Percentiles rank a stretch among this genome's conserved stretches.
These are phyloP conservation scores for Colletotrichum abscissum DNA, from an alignment of 2,329 filamentous ascomycete species.

Conservation along the genomic window DNA sequence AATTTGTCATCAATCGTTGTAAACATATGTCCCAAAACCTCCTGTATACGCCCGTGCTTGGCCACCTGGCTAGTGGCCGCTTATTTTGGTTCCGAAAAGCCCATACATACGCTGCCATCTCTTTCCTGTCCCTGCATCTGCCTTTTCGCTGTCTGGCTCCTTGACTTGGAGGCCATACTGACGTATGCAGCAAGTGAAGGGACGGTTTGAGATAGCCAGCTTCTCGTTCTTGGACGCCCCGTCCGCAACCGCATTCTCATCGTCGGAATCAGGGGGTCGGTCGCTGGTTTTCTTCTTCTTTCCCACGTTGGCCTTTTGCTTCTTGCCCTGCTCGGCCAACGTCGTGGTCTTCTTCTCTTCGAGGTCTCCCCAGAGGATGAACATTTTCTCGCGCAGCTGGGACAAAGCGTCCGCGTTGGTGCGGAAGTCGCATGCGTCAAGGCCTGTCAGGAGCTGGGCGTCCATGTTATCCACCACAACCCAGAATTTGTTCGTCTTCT, in stretches of 20 bases:
- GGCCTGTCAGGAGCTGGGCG: conserved; percentile 59
- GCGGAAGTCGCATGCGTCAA: conserved; percentile 67
- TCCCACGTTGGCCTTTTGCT: conserved; percentile 28
- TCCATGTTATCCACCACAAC: conserved; percentile 72
- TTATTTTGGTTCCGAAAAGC: conserved; percentile 73
- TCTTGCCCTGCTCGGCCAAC: conserved; percentile 43
- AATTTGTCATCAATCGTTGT: neutral
- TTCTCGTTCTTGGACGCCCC: neutral
- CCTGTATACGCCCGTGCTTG: neutral
- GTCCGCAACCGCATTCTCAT: conserved; percentile 36
- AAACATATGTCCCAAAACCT: neutral
- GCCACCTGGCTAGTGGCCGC: neutral
- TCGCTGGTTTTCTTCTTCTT: conserved; percentile 35
- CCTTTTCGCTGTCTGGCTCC: conserved; percentile 53
- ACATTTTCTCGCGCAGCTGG: conserved; percentile 76
- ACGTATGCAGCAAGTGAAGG: conserved; percentile 77
- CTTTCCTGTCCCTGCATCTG: conserved; percentile 55
- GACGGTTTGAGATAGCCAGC: conserved; percentile 59
- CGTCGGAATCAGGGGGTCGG: conserved; percentile 51
- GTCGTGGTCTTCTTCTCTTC: conserved; percentile 72
- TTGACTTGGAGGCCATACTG: conserved; percentile 73
- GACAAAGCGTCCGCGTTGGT: conserved; percentile 59
- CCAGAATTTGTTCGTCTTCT: conserved; percentile 63
- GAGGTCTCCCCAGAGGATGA: conserved; percentile 86
- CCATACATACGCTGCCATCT: conserved; percentile 73